phyloP scores from a whole-genome alignment of 2,329 filamentous ascomycete genomes.

The Ophiocordyceps sinensis region DNA sequence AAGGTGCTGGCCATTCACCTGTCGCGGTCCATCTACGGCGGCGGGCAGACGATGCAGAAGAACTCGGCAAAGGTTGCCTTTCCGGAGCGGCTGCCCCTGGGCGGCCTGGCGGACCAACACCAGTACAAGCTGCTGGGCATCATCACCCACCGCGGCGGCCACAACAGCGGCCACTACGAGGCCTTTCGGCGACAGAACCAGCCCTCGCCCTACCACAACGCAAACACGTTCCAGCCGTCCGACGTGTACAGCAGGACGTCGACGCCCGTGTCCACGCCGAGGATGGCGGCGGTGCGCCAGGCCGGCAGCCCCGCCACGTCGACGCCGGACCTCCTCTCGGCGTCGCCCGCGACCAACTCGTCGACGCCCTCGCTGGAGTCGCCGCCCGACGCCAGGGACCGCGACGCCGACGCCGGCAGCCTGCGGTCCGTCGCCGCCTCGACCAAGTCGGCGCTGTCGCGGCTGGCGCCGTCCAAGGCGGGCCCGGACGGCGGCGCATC shows the following conservation, averaged over 20 bases:
- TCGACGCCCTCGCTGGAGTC: slow-evolving; percentile 25
- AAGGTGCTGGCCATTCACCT: slow-evolving; percentile 85
- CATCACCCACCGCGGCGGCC: slow-evolving; percentile 88
- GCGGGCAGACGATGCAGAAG: slow-evolving; percentile 64
- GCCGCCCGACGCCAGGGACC: slow-evolving; percentile 17
- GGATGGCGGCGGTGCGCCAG: slow-evolving; percentile 22
- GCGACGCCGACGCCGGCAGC: slow-evolving; percentile 34
- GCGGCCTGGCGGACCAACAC: slow-evolving; percentile 61
- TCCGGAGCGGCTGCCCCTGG: slow-evolving; percentile 71
- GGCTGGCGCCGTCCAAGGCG: slow-evolving; percentile 25
- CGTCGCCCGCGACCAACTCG: slow-evolving; percentile 17
- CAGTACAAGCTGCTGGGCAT: slow-evolving; percentile 76
- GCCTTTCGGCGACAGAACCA: slow-evolving; percentile 80
- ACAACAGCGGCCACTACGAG: slow-evolving; percentile 95
- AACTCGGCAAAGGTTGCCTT: slow-evolving; percentile 92
- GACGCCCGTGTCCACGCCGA: slow-evolving; percentile 35
- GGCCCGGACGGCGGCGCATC: slow-evolving; percentile 10
- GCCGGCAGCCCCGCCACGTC: slow-evolving; percentile 29
- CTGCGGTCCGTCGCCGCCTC: slow-evolving; percentile 42
- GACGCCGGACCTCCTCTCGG: slow-evolving; percentile 31
- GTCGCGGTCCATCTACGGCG: slow-evolving; percentile 82
- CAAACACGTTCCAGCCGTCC: slow-evolving; percentile 62
- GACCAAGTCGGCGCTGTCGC: slow-evolving; percentile 37
- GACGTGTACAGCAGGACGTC: slow-evolving; percentile 55
- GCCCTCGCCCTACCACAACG: slow-evolving; percentile 67